These are phyloP conservation scores for Lactarius sanguifluus DNA, from an alignment of 768 basidiomycete species.

Conservation along the genomic window DNA sequence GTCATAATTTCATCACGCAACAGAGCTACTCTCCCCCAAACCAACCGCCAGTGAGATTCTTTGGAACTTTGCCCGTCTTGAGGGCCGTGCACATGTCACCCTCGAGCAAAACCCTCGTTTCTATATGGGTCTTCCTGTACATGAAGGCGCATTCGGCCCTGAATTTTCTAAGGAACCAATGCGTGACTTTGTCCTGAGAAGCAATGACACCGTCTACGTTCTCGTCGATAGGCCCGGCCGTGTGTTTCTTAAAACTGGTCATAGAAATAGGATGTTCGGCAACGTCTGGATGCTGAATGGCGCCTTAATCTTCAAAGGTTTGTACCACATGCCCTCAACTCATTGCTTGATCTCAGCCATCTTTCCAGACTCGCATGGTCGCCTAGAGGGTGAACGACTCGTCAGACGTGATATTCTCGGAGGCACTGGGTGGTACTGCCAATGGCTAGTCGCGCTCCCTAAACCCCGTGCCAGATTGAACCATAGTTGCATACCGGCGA, in stretches of 20 bases:
- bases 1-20: not conserved
- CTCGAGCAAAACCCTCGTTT: slow-evolving; percentile 21
- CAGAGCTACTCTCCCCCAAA: slow-evolving; percentile 7
- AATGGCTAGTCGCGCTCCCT: not conserved
- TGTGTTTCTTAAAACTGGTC: slow-evolving; percentile 3
- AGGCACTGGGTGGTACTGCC: not conserved
- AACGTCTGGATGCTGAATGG: not conserved
- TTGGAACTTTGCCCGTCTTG: slow-evolving; percentile 18
- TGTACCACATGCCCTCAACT: not conserved
- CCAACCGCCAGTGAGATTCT: slow-evolving; percentile 8
- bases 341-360: not conserved
- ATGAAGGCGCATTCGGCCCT: too few relatives aligned
- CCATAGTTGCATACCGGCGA: not conserved
- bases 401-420: not conserved
- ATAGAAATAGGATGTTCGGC: not conserved
- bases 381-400: slow-evolving; percentile 7
- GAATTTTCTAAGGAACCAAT: too few relatives aligned
- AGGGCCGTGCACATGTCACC: slow-evolving; percentile 1
- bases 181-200: too few relatives aligned
- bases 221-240: slow-evolving; percentile 9
- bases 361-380: slow-evolving; percentile 6
- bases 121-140: not conserved
- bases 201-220: slow-evolving; percentile 1
- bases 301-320: slow-evolving; percentile 10
- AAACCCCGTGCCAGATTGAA: not conserved